Conservation (phyloP, 768 basidiomycete genomes). For the Hygrocybe punicea region DNA sequence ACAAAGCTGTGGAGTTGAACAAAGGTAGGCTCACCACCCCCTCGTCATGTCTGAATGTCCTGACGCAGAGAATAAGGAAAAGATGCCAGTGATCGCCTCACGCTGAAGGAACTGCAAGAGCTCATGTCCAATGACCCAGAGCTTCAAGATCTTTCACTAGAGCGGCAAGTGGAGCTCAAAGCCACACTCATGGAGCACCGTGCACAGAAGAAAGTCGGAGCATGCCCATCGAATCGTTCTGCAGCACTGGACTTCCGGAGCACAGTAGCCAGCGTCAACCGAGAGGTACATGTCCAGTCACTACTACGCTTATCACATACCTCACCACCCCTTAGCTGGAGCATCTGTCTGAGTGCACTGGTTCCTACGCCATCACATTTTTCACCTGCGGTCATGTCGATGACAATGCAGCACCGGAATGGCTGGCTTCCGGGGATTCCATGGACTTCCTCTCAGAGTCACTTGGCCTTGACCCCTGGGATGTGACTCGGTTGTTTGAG, state of each 20-base stretch:
- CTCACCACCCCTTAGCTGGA: constrained; percentile 1
- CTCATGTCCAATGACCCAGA: not conserved
- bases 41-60: not conserved
- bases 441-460: constrained; percentile 2
- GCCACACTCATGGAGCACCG: not conserved
- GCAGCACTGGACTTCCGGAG: not conserved
- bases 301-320: not conserved
- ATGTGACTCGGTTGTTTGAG: constrained; percentile 2
- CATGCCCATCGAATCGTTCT: not conserved
- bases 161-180: not conserved
- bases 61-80: not conserved
- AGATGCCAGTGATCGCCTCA: not conserved
- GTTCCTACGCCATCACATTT: not conserved
- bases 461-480: not conserved
- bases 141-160: not conserved
- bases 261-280: not conserved
- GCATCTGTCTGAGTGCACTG: not conserved
- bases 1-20: constrained; percentile 1
- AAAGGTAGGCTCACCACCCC: not conserved
- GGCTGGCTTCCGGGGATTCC: not conserved
- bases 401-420: not conserved
- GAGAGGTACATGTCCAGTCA: not conserved
- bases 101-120: not conserved
- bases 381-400: constrained; percentile 3
- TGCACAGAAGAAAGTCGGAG: not conserved